Evolutionary conservation across 192 early-diverging fungal genomes (phyloP).

Genomic region (Gamsiella multidivaricata): DNA sequence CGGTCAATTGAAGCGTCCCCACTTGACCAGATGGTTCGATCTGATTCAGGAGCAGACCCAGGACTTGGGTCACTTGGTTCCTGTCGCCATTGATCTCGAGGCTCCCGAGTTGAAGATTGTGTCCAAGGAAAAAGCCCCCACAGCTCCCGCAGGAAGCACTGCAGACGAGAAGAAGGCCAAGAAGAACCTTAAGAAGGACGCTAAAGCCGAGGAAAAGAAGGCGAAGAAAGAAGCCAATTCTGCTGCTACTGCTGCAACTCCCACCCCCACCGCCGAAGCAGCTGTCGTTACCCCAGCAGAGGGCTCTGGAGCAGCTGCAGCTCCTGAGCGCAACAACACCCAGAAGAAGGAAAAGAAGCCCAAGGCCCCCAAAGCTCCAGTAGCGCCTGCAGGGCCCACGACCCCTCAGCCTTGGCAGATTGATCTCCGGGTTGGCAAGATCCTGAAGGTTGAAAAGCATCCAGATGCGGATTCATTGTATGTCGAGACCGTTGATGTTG

Average conservation of each 20-base stretch:
- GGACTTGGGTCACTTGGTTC: constrained; percentile 57
- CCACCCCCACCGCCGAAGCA: constrained; percentile 35
- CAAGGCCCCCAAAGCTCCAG: constrained; percentile 63
- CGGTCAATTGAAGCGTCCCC: constrained; percentile 66
- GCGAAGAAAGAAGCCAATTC: constrained; percentile 46
- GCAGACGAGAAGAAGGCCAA: constrained; percentile 53
- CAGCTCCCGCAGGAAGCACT: constrained; percentile 14
- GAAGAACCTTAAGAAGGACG: constrained; percentile 50
- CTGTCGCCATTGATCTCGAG: constrained; percentile 65
- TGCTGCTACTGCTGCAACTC: constrained; percentile 31
- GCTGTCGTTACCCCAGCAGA: constrained; percentile 39
- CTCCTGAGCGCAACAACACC: constrained; percentile 58
- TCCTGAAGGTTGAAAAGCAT: constrained; percentile 85
- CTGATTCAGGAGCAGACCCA: constrained; percentile 76
- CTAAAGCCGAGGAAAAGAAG: constrained; percentile 66
- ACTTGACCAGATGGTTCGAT: constrained; percentile 84
- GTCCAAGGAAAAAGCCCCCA: constrained; percentile 56
- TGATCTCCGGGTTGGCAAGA: constrained; percentile 94
- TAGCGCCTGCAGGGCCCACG: constrained; percentile 57
- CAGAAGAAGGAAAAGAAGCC: constrained; percentile 71
- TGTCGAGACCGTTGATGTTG: constrained; percentile 94
- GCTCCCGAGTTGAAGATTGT: constrained; percentile 54
- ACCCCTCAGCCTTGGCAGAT: constrained; percentile 80
- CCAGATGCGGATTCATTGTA: constrained; percentile 97
- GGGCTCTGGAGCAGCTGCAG: constrained; percentile 34